Conservation (phyloP, 2,329 filamentous ascomycete species). For the Leptographium galeiforme region DNA sequence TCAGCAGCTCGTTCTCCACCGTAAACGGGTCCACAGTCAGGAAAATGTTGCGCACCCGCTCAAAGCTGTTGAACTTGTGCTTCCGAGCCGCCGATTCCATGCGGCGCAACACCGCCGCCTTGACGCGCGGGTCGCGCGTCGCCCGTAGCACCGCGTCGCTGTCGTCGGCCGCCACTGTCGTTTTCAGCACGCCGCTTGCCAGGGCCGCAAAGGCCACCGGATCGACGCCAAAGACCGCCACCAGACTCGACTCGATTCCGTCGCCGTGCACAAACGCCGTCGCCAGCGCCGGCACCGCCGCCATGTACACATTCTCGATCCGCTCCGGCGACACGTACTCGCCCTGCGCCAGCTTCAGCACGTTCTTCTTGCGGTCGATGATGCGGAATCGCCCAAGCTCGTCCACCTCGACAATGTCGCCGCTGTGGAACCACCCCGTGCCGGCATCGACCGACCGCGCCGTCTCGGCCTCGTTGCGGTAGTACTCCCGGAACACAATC, state of each 20-base stretch:
- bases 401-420: slow-evolving; percentile 81
- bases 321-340: slow-evolving; percentile 97
- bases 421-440: slow-evolving; percentile 86
- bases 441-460: slow-evolving; percentile 68
- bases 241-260: slow-evolving; percentile 63
- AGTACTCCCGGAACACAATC: slow-evolving; percentile 76
- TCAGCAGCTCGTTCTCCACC: slow-evolving; percentile 81
- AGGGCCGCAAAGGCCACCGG: slow-evolving; percentile 72
- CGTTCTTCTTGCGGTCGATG: slow-evolving; percentile 95
- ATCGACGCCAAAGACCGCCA: slow-evolving; percentile 79
- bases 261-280: slow-evolving; percentile 89
- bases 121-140: slow-evolving; percentile 54
- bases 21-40: slow-evolving; percentile 82
- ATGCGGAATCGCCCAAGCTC: slow-evolving; percentile 78
- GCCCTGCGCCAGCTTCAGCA: slow-evolving; percentile 94
- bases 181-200: slow-evolving; percentile 62
- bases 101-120: slow-evolving; percentile 62
- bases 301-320: slow-evolving; percentile 88
- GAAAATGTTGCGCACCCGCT: slow-evolving; percentile 62
- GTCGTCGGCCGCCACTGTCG: slow-evolving; percentile 51
- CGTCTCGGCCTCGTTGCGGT: slow-evolving; percentile 81
- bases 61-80: slow-evolving; percentile 85
- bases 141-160: slow-evolving; percentile 52
- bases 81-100: slow-evolving; percentile 66
- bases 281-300: slow-evolving; percentile 62